Base-by-base conservation (phyloP, 371 early-diverging fungal genomes). In the Chytridium lagenaria region DNA sequence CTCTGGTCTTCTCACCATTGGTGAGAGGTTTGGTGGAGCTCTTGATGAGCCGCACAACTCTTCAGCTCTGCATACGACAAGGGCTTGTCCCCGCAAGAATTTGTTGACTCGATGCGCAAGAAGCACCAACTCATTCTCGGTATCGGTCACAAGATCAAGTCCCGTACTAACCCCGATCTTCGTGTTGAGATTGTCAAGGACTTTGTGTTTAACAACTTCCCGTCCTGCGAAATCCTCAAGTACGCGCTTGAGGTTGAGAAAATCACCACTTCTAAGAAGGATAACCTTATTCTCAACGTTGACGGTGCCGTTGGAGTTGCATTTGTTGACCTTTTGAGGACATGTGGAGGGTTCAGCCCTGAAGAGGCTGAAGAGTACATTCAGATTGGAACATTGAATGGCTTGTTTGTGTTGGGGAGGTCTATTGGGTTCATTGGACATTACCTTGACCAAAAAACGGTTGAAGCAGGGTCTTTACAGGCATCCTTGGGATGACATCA, bases 101-200 rank as follows among this genome's bases (percentile, higher is more conserved):
- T 94, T 75, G 97, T 97, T 39, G 89, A 90, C 71, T 86, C 90
- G 33, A 95, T 94, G 95, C 91, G 97, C 73, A 92, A 92, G 85
- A 90, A 91, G 75, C 92, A 95, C 91, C 90, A 92, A 84, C 82
- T 97, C 67, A 98, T 98, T 76, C 87, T 96, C 67, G 98, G 98
- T 78, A 98, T 98, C 73, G 98, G 98, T 31, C 98, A 98, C 92
- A 96, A 96, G 90, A 95, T 98, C 89, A 98, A 98, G 88, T 96
- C 96, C 63, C 92, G 97, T 72, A 95, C 95, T 72, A 98, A 98
- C 90, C 98, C 98, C 23, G 98, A 98, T 83, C 86, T 97, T 86
- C 95, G 98, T 68, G 98, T 98, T 19, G 88, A 90, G 67, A 90
- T 98, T 67, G 93, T 98, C 82, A 96, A 93, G 87, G 91, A 94